phyloP scores from a whole-genome alignment of 2,329 filamentous ascomycete genomes.

The Arthrobotrys iridis region DNA sequence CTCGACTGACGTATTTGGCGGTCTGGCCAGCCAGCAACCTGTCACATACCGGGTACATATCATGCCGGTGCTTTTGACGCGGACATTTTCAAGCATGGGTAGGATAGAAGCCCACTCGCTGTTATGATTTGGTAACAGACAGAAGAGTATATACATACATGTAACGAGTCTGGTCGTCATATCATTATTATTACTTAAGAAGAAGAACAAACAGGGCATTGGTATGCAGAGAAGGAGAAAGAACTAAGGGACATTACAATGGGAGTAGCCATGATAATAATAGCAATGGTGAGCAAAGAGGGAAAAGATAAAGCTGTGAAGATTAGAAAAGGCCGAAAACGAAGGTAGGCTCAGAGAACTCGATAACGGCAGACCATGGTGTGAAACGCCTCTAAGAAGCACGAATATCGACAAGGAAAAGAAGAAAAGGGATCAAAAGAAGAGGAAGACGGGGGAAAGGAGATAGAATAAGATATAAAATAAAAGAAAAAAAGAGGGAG shows the following conservation, averaged over 20 bases:
- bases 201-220: background rate
- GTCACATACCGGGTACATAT: slow-evolving; percentile 38
- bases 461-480: background rate
- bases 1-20: background rate
- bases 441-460: too few species aligned
- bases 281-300: background rate
- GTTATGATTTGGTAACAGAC: slow-evolving; percentile 1
- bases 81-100: background rate
- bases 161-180: slow-evolving; percentile 36
- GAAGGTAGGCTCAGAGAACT: slow-evolving; percentile 9
- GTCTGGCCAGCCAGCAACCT: background rate
- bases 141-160: slow-evolving; percentile 32
- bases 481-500: background rate
- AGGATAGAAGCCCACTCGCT: background rate
- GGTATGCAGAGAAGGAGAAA: background rate
- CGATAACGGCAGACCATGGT: slow-evolving; percentile 15
- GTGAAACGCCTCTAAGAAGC: slow-evolving; percentile 22
- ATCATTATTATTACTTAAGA: slow-evolving; percentile 39
- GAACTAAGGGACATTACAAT: slow-evolving; percentile 40
- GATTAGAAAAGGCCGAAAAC: slow-evolving; percentile 3
- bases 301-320: background rate
- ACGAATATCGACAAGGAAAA: slow-evolving; percentile 21
- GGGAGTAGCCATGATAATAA: slow-evolving; percentile 14
- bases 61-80: background rate
- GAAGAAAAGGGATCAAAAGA: background rate